Evolutionary conservation across 2,329 filamentous ascomycete species (phyloP).

Genomic region (Rutstroemia sp.): DNA sequence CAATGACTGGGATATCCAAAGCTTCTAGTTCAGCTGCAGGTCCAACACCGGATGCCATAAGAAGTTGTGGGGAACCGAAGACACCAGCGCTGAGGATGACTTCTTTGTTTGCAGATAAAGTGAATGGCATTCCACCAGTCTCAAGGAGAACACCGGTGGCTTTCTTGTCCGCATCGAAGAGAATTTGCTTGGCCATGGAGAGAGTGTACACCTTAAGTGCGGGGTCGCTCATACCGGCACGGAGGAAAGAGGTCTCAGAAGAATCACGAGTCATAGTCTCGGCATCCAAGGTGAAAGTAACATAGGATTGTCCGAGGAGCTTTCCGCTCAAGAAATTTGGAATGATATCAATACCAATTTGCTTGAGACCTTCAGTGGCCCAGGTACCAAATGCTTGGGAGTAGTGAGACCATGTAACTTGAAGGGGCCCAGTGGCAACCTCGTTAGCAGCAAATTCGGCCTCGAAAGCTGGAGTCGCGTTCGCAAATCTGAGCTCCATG

Average conservation of each 20-base stretch:
- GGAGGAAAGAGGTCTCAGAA: constrained; percentile 32
- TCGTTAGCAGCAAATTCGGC: constrained; percentile 22
- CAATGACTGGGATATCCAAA: constrained; percentile 37
- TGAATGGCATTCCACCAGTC: constrained; percentile 2
- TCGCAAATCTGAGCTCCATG: constrained; percentile 16
- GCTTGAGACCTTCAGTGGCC: constrained; percentile 29
- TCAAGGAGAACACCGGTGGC: constrained; percentile 35
- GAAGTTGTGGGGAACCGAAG: constrained; percentile 43
- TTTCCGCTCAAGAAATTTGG: constrained; percentile 35
- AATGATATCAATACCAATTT: constrained; percentile 28
- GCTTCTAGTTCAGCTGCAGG: constrained; percentile 34
- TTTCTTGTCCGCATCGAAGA: constrained; percentile 34
- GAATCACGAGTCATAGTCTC: constrained; percentile 27
- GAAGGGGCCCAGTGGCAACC: constrained; percentile 30
- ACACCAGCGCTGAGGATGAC: constrained; percentile 39
- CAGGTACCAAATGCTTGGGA: constrained; percentile 29
- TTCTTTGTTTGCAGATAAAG: constrained; percentile 11
- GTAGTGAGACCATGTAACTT: constrained; percentile 35
- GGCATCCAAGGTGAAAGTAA: constrained; percentile 27
- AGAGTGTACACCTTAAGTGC: constrained; percentile 33
- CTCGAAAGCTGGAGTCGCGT: constrained; percentile 26
- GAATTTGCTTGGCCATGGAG: constrained; percentile 37
- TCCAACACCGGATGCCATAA: constrained; percentile 40
- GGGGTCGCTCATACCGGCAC: background rate
- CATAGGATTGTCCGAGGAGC: constrained; percentile 33